Percentiles rank a stretch among this genome's conserved stretches.
These are phyloP conservation scores for Pyrrhoderma noxium DNA, from an alignment of 1,284 basidiomycete genomes.

Conservation along the genomic window DNA sequence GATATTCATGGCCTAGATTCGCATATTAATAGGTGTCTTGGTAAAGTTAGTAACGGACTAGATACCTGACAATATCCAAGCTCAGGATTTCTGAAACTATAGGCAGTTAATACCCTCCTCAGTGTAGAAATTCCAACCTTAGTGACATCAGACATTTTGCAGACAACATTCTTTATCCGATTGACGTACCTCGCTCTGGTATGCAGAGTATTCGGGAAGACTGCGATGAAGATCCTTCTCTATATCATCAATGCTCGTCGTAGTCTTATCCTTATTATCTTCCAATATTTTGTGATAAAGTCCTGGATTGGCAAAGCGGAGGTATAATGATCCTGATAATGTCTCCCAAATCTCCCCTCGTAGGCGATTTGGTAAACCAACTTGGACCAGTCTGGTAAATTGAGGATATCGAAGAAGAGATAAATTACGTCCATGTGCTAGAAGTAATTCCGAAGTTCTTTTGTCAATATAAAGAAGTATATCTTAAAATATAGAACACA, in stretches of 20 bases:
- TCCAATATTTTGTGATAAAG: conserved; percentile 77
- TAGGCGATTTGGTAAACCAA: conserved; percentile 91
- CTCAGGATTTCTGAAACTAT: conserved; percentile 96
- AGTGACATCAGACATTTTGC: background rate
- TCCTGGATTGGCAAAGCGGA: conserved; percentile 85
- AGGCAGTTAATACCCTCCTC: conserved; percentile 89
- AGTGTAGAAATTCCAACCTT: conserved; percentile 67
- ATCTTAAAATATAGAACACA: conserved; percentile 30
- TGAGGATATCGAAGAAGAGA: conserved; percentile 95
- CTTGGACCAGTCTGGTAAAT: conserved; percentile 93
- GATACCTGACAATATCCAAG: conserved; percentile 77
- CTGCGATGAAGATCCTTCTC: conserved; percentile 97
- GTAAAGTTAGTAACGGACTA: background rate
- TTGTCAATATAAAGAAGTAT: background rate
- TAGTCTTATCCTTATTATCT: conserved; percentile 75
- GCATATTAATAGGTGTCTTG: background rate
- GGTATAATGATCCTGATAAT: conserved; percentile 87
- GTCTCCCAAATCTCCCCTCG: conserved; percentile 99
- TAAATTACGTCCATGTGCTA: conserved; percentile 82
- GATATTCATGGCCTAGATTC: conserved; percentile 82
- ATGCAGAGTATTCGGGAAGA: conserved; percentile 91
- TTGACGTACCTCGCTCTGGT: conserved; percentile 68
- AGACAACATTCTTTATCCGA: too few species aligned
- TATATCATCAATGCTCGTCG: conserved; percentile 94
- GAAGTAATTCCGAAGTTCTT: conserved; percentile 1